Evolutionary conservation across 2,329 filamentous ascomycete genomes (phyloP).

Genomic region (Zasmidium cellare): DNA sequence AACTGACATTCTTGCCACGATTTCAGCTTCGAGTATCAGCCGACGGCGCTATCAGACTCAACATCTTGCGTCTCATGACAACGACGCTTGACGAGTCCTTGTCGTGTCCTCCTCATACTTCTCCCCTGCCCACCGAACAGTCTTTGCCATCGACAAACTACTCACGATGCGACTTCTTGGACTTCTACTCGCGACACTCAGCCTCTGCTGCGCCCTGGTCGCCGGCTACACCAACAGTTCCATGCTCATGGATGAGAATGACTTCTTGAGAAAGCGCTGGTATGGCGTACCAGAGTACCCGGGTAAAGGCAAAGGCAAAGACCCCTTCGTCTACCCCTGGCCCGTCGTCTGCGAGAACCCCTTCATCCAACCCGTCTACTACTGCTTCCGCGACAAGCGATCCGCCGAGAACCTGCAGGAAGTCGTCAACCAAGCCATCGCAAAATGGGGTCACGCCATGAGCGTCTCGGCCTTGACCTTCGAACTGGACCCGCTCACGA

Average conservation of each 20-base stretch:
- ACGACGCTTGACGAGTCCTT: no score
- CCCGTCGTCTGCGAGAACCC: slow-evolving; percentile 13
- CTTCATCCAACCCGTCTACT: slow-evolving; percentile 17
- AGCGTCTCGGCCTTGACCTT: slow-evolving; percentile 14
- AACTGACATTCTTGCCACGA: no score
- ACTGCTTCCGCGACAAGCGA: slow-evolving; percentile 23
- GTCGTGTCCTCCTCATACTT: no score
- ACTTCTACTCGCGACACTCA: neutral
- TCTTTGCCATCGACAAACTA: no score
- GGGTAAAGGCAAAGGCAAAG: neutral
- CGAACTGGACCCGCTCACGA: slow-evolving; percentile 13
- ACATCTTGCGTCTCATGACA: no score
- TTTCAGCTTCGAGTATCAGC: no score
- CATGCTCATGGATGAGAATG: neutral
- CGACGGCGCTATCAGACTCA: no score
- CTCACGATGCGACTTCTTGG: neutral
- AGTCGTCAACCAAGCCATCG: slow-evolving; percentile 16
- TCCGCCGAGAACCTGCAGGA: slow-evolving; percentile 18
- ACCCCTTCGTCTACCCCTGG: slow-evolving; percentile 16
- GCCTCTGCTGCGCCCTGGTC: neutral
- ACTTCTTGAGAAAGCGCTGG: slow-evolving; percentile 12
- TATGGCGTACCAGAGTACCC: slow-evolving; percentile 9
- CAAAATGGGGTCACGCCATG: slow-evolving; percentile 21
- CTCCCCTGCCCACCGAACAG: no score
- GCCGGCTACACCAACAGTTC: neutral